Base-by-base conservation (phyloP, 768 basidiomycete genomes). In the Pleurotus ostreatus region DNA sequence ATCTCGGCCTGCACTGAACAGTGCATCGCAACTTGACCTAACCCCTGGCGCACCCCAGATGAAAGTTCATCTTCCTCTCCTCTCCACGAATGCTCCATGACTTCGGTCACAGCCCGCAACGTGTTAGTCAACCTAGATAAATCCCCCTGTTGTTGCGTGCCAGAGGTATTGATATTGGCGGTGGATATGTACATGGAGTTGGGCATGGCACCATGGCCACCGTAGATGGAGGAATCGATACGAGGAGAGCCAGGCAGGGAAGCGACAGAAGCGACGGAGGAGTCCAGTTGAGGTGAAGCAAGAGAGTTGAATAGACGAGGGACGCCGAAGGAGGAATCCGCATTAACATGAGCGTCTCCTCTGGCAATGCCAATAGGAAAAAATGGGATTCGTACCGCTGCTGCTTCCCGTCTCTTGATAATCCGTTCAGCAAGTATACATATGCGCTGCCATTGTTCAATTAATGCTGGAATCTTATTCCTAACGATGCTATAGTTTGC, bases 391-490 rank as follows among this genome's bases (percentile, higher is more conserved):
- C 91, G 83, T 88, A 90, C 92, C 79, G 90, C 88, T 76, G 90
- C 88, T 73, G 92, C 89, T 79, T 95, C 90, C 65, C 92, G 84
- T 72, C 95, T 84, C 71, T 88, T 92, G 55, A 96, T 82, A 60
- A 92, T 82, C 59, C 94, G 88, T 72, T 98, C 96, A 16, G 87
- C 81, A 55, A 94, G 79, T 55, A 91, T 73, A 68, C 91, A 92
- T 66, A 98, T 86, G 64, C 88, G 86, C 63, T 94, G 91, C 92
- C 94, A 97, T 59, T 91, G 86, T 57, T 93, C 93, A 57, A 98
- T 89, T 40, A 96, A 74, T 2, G 83, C 76, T 44, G 74, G 78
- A n/a, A 96, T 72, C 68, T 84, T 89, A 46, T 80, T 78, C 49
- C 92, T 85, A n/a, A 94, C 81, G 41, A 82, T 74, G 34, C 92